Base-by-base conservation (phyloP, 2,329 filamentous ascomycete genomes). In the Pseudogymnoascus sp. region DNA sequence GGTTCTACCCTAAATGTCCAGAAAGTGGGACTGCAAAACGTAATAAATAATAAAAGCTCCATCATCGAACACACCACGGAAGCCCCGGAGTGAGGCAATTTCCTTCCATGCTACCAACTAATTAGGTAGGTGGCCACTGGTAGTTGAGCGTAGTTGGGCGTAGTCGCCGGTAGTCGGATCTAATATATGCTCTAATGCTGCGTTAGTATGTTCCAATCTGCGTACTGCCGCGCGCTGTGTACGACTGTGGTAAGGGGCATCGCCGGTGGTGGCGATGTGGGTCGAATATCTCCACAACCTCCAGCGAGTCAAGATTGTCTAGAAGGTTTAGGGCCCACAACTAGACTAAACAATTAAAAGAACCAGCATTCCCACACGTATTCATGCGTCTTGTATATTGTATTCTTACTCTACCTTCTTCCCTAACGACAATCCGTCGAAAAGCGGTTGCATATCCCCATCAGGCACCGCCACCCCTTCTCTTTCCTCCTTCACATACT, bases 261-360 rank as follows among this genome's bases (percentile, higher is more conserved):
- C 48, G 48, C 48, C n/a, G 48, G 48, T 55, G 48, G 48, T 55
- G 48, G 48, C 48, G 29, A 55, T 55, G 48, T 55, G 48, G 48
- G 48, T 55, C 48, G 48, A 27, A 45, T 8, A 33, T 55, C 29
- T 33, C 48, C 48, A 55, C 48, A 55, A 13, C 48, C 48, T 55
- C 48, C 48, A 55, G 48, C 48, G 48, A 55, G 48, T 55, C 48
- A 55, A 55, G 29, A 55, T 35, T 55, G 48, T 55, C 29, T 55
- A 33, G 48, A 55, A 55, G 48, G 48, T 55, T 35, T 55, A 55
- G 48, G 48, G 48, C 48, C 48, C 48, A 55, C 48, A 18, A 18
- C 29, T 9, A 29, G 4, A 33, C 48, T 55, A 35, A 55, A 33
- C 45, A 33, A 55, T 55, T 55, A 55, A 55, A 55, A 55, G 48